Base-by-base conservation (phyloP, 768 basidiomycete genomes). In the Russula dissimulans region DNA sequence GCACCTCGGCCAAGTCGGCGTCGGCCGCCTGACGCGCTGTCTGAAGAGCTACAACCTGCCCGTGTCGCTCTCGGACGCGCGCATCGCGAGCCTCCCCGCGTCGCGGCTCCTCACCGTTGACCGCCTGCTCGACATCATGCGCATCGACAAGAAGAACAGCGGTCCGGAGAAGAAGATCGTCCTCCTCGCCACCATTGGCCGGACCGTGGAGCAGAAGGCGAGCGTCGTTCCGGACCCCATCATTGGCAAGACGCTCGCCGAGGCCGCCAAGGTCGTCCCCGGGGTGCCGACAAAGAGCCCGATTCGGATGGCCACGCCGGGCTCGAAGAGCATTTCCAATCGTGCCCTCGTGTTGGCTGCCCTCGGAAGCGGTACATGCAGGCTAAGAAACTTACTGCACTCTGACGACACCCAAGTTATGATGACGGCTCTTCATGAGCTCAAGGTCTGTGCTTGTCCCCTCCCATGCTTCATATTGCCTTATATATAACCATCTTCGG, bases 391-490 rank as follows among this genome's bases (percentile, higher is more conserved):
- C 67, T 75, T 99, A 5, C 77, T 99, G 39, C 95, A 98, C 70
- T 97, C 94, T 4, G 95, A 98, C 68, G 95, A 99, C 70, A 99
- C 97, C 0, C 93, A 95, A 66, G 95, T 99, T 56, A 99, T 99
- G 97, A 98, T 98, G 94, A 79, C 86, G 3, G 95, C 95, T 38
- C 78, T 98, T 34, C 76, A 83, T 45, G 91, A 93, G 55, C 82
- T 99, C 63, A 87, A 94, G 78, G 92, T 89, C 57, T 39, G 76
- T 56, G 17, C 17, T 29, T 32, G 36, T 42, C 61, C 34, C 15
- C 12, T 38, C 58, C 34, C 47, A 49, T 60, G 47, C 52, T 34
- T n/a, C 41, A 39, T 14, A 17, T 43, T 58, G 46, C 54, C 15
- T 38, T 14, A 34, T 46, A 14, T 45, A 38, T 55, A 11, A 12